Evolutionary conservation across 225 moss, liverwort and hornwort species (phyloP), one percentile per base, ranked within the genome.

Genomic region (Physcomitrium patens): DNA sequence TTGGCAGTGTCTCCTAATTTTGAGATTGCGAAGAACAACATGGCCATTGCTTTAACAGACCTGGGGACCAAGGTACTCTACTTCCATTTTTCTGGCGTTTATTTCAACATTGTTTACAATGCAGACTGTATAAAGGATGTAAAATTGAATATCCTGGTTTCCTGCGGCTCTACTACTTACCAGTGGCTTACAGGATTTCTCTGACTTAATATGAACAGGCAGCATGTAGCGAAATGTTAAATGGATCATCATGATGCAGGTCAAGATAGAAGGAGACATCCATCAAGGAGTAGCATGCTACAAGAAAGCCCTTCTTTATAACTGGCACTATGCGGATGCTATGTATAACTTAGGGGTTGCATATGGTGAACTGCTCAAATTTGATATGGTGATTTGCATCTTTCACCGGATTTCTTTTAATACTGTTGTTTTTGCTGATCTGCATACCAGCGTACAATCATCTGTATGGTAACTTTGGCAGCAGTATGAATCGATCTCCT

Each of bases 311-410:
- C 85, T 99, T 69, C 84, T 99, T 47, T 95, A 94, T 78, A 99
- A 99, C 60, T 99, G 95, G 99, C 99, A 99, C 69, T 99, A 99
- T 83, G 95, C 99, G 52, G 99, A 99, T 88, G 99, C 99, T 41
- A 99, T 99, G 99, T 99, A 99, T 80, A 99, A 99, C 68, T 80
- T 99, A 72, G 99, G 99, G 77, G 99, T 99, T 80, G 99, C 99
- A 20, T 99, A 99, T 45, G 99, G 99, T 64, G 99, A 99, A 78
- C 87, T 99, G 76, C 93, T 99, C 51, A 99, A 99, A 77, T 99
- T 93, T 82, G 99, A 99, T 76, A 92, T 95, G 99, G 97, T 99
- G 65, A 62, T 62, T 68, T 64, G 68, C 57, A 67, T 42, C 31
- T 68, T 62, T 22, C 11, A 43, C 18, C 47, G 44, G 41, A 65